Base-by-base conservation (phyloP, 257 asterid genomes). In the Solanum sitiens region DNA sequence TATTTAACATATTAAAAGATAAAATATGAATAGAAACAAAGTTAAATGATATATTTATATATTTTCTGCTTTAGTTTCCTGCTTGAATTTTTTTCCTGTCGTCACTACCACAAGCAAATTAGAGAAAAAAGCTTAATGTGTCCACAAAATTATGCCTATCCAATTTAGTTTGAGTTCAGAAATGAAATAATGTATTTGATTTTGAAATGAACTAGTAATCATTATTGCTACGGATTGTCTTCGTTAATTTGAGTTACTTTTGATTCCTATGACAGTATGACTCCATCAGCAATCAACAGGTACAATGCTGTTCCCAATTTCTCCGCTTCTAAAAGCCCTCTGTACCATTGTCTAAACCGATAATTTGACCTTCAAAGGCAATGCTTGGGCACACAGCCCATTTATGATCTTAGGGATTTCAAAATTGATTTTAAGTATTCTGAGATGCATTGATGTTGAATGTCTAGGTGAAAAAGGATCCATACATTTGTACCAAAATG, bases 261-360 rank as follows among this genome's bases (percentile, higher is more conserved):
- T 74, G 83, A 23, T 35, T 73, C 47, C 53, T 18, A 21, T 5
- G n/a, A n/a, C n/a, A n/a, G n/a, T n/a, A n/a, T n/a, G 33, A 18
- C 3, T 71, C 89, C 35, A 15, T 44, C 44, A 70, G 45, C 33
- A 86, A 61, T 37, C 75, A 53, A 42, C 89, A 89, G 90, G 89
- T 89, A 21, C 15, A 11, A 32, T 39, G 16, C 50, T 14, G 16
- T 32, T 84, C 68, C 68, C 67, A 50, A 61, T 89, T 65, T 87
- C 85, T 30, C 75, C 75, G 21, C 18, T 71, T 71, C n/a, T 71
- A 3, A 15, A 72, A 72, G 25, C n/a, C 2, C 15, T 70, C 13
- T 72, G 14, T 72, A 72, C 44, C 25, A 16, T 33, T 33, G 45
- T 18, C 35, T 73, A 35, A 32, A 8, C 33, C 7, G 25, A 33